Evolutionary conservation across 306 rosid genomes (phyloP), one percentile per base, ranked within the genome.

Genomic region (Acacia crassicarpa): DNA sequence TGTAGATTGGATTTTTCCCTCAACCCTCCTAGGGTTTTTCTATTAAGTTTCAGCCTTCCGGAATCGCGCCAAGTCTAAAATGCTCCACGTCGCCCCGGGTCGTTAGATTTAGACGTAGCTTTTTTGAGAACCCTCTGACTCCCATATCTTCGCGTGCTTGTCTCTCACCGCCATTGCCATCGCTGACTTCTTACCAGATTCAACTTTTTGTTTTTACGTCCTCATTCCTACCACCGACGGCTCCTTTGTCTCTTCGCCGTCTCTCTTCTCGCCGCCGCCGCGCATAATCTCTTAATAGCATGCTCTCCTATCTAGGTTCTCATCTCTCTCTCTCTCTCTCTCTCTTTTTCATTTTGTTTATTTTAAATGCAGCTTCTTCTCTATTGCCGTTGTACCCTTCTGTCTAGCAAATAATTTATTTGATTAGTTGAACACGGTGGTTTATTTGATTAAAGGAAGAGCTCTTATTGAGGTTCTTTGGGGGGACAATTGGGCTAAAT

Each of bases 231-330:
- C 45, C 30, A 4, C 15, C 23, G 27, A 20, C 67, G 35, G 12
- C 58, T 23, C 59, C 15, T 33, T 32, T 46, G 11, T 54, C 33
- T 12, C 65, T 9, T 49, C 30, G 45, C 65, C 41, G 61, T 5
- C 61, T 30, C 43, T 20, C 78, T 19, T 53, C 48, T 35, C 35
- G 8, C 58, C 38, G 7, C 27, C 17, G 54, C 79, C 69, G 25
- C 51, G 27, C 19, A 1, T 54, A 44, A 6, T 38, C 72, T 8
- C 38, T 82, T 23, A 72, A 72, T 43, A 81, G 85, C 84, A 87
- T 84, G 87, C 62, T 84, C 12, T 81, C 80, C 61, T 81, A 66
- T 80, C 2, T 82, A 81, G 88, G 90, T 87, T 65, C 40, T 65
- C 62, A 79, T 17, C 27, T 2, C 56, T 19, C 19, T 17, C 3